Conservation (phyloP, 2,329 filamentous ascomycete genomes). For the Volutella citrinella region DNA sequence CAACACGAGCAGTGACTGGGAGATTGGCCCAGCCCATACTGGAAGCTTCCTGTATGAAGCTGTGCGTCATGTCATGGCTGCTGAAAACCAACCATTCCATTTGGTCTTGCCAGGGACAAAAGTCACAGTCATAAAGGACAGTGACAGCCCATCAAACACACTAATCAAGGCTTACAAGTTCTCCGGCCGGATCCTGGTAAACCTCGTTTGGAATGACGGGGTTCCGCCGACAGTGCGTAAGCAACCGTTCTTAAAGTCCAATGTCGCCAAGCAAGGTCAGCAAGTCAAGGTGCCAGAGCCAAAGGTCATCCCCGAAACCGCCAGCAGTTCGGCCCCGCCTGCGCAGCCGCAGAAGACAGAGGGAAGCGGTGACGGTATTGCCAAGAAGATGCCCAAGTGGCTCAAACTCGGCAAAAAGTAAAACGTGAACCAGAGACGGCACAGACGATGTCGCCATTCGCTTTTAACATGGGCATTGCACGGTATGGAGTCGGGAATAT, state of each 20-base stretch:
- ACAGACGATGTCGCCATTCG: no score
- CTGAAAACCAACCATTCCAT: constrained; percentile 64
- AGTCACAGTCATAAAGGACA: constrained; percentile 45
- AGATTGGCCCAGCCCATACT: constrained; percentile 66
- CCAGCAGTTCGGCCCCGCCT: constrained; percentile 19
- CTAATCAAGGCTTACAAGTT: constrained; percentile 75
- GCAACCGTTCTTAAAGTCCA: constrained; percentile 55
- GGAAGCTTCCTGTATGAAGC: constrained; percentile 70
- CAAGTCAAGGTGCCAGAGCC: constrained; percentile 64
- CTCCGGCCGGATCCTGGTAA: constrained; percentile 68
- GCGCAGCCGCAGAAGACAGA: constrained; percentile 34
- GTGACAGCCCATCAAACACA: constrained; percentile 43
- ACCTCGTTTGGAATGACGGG: constrained; percentile 68
- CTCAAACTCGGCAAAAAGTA: constrained; percentile 71
- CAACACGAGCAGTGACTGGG: constrained; percentile 71
- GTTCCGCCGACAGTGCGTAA: constrained; percentile 56
- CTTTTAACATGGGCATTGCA: no score
- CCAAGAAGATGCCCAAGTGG: constrained; percentile 75
- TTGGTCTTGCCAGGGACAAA: constrained; percentile 62
- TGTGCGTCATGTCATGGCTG: constrained; percentile 68
- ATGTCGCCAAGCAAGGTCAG: constrained; percentile 60
- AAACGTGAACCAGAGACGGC: no score
- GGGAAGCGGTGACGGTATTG: constrained; percentile 51
- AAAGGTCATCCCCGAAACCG: constrained; percentile 39
- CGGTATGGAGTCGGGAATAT: no score